Base-by-base conservation (phyloP, 192 early-diverging fungal species). In the Chytriomyces confervae region DNA sequence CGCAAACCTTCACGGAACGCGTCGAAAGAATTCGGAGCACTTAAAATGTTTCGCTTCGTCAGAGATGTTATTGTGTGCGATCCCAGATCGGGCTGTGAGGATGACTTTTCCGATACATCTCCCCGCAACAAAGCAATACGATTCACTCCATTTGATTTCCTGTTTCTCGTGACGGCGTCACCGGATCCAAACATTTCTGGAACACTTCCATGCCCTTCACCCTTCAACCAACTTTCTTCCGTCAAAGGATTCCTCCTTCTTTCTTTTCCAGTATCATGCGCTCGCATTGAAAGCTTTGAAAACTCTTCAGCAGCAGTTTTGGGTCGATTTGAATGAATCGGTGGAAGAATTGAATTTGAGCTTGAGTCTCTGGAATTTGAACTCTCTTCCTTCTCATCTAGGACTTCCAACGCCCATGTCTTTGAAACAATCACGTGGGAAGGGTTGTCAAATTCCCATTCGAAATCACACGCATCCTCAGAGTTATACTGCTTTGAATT, bases 381-480 rank as follows among this genome's bases (percentile, higher is more conserved):
- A 36, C 4, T 36, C 3, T 36, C 36, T 2, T 36, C 36, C 36
- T 36, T 36, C 0, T 36, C 36, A 36, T 36, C 36, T 4, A 36
- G 36, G 36, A 36, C 36, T 36, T 36, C 36, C 36, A 36, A 36
- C 1, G 60, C 60, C 50, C 50, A 72, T 16, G 2, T 10, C 23
- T 36, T 16, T 36, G 71, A 36, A 44, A 72, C 71, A 72, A 57
- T 72, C 24, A 62, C 53, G 45, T 72, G 71, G 2, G 24, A 20
- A 5, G 71, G 71, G 60, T 72, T 72, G 71, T 72, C 71, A 62
- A 72, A 72, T 10, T 72, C 71, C 50, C 50, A 72, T 16, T 62
- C 57, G 49, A 69, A 69, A 3, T n/a, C 46, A 49, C 27, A 49
- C 64, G 1, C 27, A 43, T 20, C 16, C 24, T 43, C 36, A 23